Evolutionary conservation across 257 asterid species (phyloP).

Genomic region (Solanum chiquidenum): DNA sequence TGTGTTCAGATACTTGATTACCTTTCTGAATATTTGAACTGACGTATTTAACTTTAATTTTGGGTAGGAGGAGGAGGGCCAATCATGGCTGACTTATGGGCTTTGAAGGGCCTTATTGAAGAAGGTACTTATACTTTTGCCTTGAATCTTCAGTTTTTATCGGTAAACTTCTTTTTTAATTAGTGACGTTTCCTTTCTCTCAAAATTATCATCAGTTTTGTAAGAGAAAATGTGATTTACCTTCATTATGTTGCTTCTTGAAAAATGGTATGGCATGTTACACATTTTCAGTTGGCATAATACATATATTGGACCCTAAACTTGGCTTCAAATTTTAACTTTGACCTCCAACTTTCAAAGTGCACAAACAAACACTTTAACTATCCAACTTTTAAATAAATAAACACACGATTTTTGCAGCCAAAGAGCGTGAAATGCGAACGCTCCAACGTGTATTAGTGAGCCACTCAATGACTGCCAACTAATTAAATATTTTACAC

Average conservation of each 20-base stretch:
- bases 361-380: too few species aligned
- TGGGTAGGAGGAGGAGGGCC: slow-evolving; percentile 95
- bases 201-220: neutral
- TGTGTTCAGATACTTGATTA: neutral
- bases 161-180: neutral
- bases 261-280: neutral
- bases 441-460: too few species aligned
- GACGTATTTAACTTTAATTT: too few species aligned
- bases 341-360: too few species aligned
- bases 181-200: neutral
- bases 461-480: too few species aligned
- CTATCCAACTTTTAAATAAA: too few species aligned
- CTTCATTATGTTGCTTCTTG: neutral
- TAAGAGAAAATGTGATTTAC: neutral
- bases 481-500: too few species aligned
- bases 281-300: too few species aligned
- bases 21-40: neutral
- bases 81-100: slow-evolving; percentile 98
- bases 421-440: too few species aligned
- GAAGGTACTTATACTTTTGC: slow-evolving; percentile 41
- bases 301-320: too few species aligned
- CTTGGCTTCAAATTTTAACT: too few species aligned
- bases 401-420: too few species aligned
- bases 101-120: slow-evolving; percentile 86
- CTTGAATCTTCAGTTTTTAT: neutral